phyloP scores from a whole-genome alignment of 768 basidiomycete genomes.

The Favolaschia claudopus region DNA sequence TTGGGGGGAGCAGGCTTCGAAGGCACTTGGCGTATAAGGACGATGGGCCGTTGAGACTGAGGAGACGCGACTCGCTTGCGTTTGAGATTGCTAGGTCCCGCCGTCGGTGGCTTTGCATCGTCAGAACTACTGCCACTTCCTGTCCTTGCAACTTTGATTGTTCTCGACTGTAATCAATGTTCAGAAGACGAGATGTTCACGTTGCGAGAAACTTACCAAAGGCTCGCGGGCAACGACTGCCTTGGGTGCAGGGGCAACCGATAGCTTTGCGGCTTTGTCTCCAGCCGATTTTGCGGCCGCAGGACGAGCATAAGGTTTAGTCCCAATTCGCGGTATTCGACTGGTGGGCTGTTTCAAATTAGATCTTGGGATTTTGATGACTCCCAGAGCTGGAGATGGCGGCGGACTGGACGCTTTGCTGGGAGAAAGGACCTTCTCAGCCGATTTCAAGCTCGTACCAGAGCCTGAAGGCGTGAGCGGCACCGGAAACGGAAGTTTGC shows the following conservation, averaged over 20 bases:
- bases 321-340: conserved; percentile 66
- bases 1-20: conserved; percentile 19
- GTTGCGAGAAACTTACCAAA: not conserved
- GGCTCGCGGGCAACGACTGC: conserved; percentile 1
- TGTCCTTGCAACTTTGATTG: conserved; percentile 5
- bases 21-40: conserved; percentile 18
- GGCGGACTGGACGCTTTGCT: not conserved
- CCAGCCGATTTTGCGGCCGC: conserved; percentile 15
- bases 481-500: conserved; percentile 27
- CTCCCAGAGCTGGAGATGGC: conserved; percentile 33
- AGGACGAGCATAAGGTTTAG: conserved; percentile 65
- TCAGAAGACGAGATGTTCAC: not conserved
- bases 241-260: conserved; percentile 4
- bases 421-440: conserved; percentile 1
- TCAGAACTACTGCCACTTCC: conserved; percentile 19
- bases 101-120: conserved; percentile 11
- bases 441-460: conserved; percentile 1
- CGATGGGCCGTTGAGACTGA: conserved; percentile 21
- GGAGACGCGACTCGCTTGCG: conserved; percentile 46
- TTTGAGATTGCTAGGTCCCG: conserved; percentile 39
- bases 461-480: conserved; percentile 16
- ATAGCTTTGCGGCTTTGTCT: conserved; percentile 5
- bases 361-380: conserved; percentile 43
- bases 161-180: conserved; percentile 1
- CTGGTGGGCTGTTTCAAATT: conserved; percentile 60